phyloP scores from a whole-genome alignment of 2,329 filamentous ascomycete species.

The Neonectria magnoliae region DNA sequence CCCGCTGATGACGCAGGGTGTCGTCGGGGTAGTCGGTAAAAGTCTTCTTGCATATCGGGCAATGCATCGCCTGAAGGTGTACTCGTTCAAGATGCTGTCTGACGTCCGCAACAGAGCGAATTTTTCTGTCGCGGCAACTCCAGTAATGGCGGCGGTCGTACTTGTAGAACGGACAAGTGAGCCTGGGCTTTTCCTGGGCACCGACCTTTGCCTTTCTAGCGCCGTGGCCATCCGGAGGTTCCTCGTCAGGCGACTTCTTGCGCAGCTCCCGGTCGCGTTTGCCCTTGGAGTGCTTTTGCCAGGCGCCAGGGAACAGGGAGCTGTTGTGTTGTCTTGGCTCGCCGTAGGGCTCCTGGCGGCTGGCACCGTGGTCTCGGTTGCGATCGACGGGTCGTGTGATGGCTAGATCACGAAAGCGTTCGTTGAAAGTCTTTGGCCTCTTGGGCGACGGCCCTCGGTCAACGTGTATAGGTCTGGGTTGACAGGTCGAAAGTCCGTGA shows the following conservation, averaged over 20 bases:
- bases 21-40: neutral
- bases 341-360: neutral
- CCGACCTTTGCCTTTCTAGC: neutral
- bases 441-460: no score
- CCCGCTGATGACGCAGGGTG: neutral
- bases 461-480: no score
- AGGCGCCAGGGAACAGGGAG: neutral
- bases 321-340: neutral
- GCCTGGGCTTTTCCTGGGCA: neutral
- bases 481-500: no score
- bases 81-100: neutral
- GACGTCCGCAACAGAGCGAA: neutral
- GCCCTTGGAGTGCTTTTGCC: neutral
- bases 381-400: no score
- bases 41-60: neutral
- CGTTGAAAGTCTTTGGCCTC: no score
- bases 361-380: no score
- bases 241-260: neutral
- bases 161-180: neutral
- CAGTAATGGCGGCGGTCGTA: neutral
- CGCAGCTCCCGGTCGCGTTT: neutral
- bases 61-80: neutral
- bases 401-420: no score
- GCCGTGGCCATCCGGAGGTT: neutral
- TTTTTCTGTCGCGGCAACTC: accelerated